phyloP scores from a whole-genome alignment of 345 rosid genomes.

The Turnera subulata region DNA sequence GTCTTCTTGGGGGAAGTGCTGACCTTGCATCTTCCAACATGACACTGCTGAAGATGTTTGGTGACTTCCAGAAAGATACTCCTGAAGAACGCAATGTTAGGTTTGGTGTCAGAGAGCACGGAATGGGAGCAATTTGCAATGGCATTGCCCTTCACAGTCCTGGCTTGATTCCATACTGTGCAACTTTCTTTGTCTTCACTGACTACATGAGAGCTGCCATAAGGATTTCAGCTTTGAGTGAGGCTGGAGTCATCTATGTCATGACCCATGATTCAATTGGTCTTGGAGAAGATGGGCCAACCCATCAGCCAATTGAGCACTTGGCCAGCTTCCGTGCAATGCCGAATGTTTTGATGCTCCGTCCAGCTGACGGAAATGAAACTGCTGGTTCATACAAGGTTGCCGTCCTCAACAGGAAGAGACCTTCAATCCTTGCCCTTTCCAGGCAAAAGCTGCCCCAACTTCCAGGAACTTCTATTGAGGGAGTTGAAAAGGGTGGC shows the following conservation, averaged over 20 bases:
- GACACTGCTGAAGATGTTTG: conserved; percentile 84
- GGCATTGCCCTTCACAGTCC: conserved; percentile 93
- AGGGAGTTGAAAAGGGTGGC: conserved; percentile 90
- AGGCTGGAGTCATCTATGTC: conserved; percentile 91
- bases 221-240: conserved; percentile 77
- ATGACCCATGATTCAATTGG: conserved; percentile 99
- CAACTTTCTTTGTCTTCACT: conserved; percentile 99
- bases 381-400: conserved; percentile 95
- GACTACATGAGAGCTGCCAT: conserved; percentile 99
- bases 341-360: conserved; percentile 95
- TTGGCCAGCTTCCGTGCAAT: conserved; percentile 98
- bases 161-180: conserved; percentile 92
- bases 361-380: conserved; percentile 98
- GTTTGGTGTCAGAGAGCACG: conserved; percentile 97
- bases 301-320: conserved; percentile 98
- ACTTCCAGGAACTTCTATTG: conserved; percentile 82
- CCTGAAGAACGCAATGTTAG: conserved; percentile 90
- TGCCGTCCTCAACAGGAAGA: conserved; percentile 71
- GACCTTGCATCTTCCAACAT: conserved; percentile 98
- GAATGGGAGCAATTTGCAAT: conserved; percentile 95
- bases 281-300: conserved; percentile 99
- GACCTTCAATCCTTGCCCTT: conserved; percentile 84
- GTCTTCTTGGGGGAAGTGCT: conserved; percentile 96
- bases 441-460: conserved; percentile 92
- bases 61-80: conserved; percentile 86